Evolutionary conservation across 768 basidiomycete genomes (phyloP).

Genomic region (Mycena venus): DNA sequence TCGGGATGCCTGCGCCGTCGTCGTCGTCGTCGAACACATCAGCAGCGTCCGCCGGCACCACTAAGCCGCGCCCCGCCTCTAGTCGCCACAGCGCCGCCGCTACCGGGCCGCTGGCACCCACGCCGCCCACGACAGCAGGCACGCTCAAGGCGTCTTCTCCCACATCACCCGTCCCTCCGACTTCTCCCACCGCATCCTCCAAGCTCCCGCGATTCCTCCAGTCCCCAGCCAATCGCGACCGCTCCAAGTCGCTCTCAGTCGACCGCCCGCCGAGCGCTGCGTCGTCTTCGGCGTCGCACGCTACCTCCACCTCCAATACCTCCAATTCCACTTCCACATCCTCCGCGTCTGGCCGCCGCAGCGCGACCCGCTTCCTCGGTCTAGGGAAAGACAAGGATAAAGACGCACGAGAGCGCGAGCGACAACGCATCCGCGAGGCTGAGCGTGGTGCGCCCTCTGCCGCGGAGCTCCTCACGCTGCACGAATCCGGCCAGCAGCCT

Average conservation of each 20-base stretch:
- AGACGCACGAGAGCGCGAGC: constrained; percentile 3
- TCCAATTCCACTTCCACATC: neutral
- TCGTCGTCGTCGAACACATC: neutral
- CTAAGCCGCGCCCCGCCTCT: too few relatives aligned
- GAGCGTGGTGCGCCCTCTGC: constrained; percentile 9
- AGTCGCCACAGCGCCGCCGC: neutral
- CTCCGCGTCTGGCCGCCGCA: neutral
- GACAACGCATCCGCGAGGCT: constrained; percentile 16
- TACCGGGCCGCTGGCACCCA: neutral
- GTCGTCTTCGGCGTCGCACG: neutral
- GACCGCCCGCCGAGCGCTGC: constrained; percentile 7
- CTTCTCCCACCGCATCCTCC: constrained; percentile 42
- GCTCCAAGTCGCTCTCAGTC: constrained; percentile 56
- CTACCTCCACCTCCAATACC: neutral
- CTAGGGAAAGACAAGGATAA: constrained; percentile 10
- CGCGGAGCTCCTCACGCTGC: constrained; percentile 36
- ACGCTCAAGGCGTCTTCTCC: neutral
- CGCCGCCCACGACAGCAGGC: neutral
- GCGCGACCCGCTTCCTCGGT: constrained; percentile 5
- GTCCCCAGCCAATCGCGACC: constrained; percentile 58
- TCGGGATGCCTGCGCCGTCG: too few relatives aligned
- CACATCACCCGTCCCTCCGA: neutral
- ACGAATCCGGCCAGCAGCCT: too few relatives aligned
- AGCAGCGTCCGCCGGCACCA: neutral
- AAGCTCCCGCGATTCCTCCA: constrained; percentile 67